Conservation (phyloP, 768 basidiomycete species). For the Tricholoma sp. region DNA sequence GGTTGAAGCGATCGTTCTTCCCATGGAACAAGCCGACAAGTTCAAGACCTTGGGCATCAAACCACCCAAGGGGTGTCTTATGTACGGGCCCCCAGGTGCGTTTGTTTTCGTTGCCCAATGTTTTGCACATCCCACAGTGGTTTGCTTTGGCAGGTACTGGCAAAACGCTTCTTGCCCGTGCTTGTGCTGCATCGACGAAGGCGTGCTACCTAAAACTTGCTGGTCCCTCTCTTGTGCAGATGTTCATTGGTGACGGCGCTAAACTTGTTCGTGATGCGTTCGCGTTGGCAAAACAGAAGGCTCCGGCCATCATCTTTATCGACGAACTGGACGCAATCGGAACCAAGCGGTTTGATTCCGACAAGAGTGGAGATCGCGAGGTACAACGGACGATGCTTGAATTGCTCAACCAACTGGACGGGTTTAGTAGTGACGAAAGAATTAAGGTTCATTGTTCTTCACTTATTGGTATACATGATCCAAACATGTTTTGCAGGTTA, state of each 20-base stretch:
- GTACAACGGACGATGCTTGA: constrained; percentile 99
- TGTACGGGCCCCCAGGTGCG: constrained; percentile 97
- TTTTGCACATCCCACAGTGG: constrained; percentile 4
- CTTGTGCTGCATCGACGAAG: constrained; percentile 96
- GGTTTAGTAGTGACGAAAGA: constrained; percentile 93
- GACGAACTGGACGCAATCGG: constrained; percentile 99
- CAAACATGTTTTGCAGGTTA: constrained; percentile 55
- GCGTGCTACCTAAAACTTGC: constrained; percentile 98
- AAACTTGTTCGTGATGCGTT: constrained; percentile 98
- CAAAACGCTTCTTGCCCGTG: constrained; percentile 95
- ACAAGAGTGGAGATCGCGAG: constrained; percentile 98
- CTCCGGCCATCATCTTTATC: constrained; percentile 98
- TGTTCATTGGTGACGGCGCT: constrained; percentile 99
- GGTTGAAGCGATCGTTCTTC: constrained; percentile 95
- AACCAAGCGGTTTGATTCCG: constrained; percentile 97
- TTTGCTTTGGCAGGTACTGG: constrained; percentile 60
- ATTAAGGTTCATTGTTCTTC: constrained; percentile 69
- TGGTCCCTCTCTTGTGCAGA: constrained; percentile 96
- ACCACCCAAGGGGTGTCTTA: constrained; percentile 95
- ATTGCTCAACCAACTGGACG: constrained; percentile 95
- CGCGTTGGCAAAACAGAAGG: constrained; percentile 96
- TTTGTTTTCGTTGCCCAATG: constrained; percentile 10
- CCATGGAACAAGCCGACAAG: constrained; percentile 98
- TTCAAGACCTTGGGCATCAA: constrained; percentile 98
- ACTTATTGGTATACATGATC: neutral